Base-by-base conservation (phyloP, 2,329 filamentous ascomycete species). In the Aspergillus costaricaensis region DNA sequence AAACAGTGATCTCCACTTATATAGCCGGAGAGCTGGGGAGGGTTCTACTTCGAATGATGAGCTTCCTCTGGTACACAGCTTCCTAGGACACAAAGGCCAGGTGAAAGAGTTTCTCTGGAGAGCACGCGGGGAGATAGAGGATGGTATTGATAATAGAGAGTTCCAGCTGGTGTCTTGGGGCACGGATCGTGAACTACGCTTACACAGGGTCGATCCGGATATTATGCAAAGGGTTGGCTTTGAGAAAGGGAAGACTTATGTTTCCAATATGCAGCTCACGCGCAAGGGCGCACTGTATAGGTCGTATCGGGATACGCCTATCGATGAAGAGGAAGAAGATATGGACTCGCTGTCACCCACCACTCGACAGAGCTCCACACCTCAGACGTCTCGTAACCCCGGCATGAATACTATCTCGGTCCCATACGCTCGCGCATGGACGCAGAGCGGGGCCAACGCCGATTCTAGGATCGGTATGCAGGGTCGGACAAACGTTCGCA, bases 151-250 rank as follows among this genome's bases (percentile, higher is more conserved):
- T 69, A 82, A 92, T 63, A 86, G 94, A 68, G 93, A 97, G 55
- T 97, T 96, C 65, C 93, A 97, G 74, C 82, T 97, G 17, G 91
- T 97, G 0, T 93, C 93, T 0, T 97, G 93, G 93, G 92, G 92
- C 25, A 88, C 91, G 52, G 94, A 97, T 73, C 90, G 90, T 66
- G 86, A 92, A 69, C 81, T 97, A 30, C 88, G 90, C 52, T 81
- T 97, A 27, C 91, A 96, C 71, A 88, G 87, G 51, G 84, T 92
- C 19, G 85, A 91, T 43, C 79, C 86, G 1, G 80, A 86, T 25
- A 80, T 88, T 30, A 80, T 95, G 0, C 81, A 85, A 60, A 81
- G 85, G 2, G 88, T 96, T 15, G 91, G 91, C 3, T 90, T 91
- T 72, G 81, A 86, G 49, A 91, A 88, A 71, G 91, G 91, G 4